Evolutionary conservation across 2,329 filamentous ascomycete genomes (phyloP).

Genomic region (Venturia carpophila): DNA sequence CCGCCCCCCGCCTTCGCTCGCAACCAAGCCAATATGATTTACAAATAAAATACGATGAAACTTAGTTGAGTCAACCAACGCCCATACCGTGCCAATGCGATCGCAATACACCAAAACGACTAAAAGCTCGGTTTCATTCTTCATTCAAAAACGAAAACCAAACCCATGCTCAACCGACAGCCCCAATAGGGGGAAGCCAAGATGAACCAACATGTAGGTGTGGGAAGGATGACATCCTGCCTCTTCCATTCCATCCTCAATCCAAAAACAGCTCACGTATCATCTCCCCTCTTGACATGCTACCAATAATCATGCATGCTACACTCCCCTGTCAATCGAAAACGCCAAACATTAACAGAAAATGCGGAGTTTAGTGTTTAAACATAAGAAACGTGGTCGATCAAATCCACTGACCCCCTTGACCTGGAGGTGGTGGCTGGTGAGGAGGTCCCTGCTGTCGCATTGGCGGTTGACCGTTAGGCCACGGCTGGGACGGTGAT

Average conservation of each 20-base stretch:
- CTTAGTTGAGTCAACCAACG: background rate
- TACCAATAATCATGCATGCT: background rate
- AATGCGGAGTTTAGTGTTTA: background rate
- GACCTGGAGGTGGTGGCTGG: background rate
- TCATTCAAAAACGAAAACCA: background rate
- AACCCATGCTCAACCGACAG: background rate
- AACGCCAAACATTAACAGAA: constrained; percentile 1
- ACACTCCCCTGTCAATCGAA: background rate
- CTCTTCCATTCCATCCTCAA: background rate
- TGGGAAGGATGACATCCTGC: background rate
- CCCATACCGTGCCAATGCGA: constrained; percentile 2
- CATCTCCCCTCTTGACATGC: background rate
- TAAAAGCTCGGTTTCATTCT: too few species aligned
- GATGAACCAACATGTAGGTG: background rate
- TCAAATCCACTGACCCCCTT: constrained; percentile 4
- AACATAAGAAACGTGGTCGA: background rate
- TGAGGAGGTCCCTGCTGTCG: background rate
- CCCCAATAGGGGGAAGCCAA: too few species aligned
- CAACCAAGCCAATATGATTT: background rate
- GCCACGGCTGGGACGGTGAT: background rate
- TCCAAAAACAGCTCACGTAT: background rate
- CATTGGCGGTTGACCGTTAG: background rate
- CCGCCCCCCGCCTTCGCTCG: too few species aligned
- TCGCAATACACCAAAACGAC: background rate
- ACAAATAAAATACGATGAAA: background rate